Percentiles rank a stretch among this genome's conserved stretches.
Conservation (phyloP, 2,329 filamentous ascomycete genomes). For the Fusarium hostae region DNA sequence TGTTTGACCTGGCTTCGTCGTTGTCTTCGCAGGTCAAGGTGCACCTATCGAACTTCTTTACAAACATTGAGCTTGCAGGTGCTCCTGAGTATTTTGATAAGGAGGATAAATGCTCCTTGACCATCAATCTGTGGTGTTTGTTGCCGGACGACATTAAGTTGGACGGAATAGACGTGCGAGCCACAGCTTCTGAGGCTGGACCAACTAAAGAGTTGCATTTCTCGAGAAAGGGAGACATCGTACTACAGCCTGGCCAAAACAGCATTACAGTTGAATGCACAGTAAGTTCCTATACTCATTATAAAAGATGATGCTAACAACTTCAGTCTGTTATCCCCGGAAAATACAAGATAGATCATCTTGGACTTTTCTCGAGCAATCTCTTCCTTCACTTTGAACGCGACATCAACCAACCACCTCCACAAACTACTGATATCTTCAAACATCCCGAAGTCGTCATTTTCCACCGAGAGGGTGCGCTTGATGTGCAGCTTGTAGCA, state of each 20-base stretch:
- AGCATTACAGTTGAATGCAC: conserved; percentile 51
- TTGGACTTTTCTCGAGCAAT: conserved; percentile 73
- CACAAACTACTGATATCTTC: conserved; percentile 63
- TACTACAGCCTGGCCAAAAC: conserved; percentile 61
- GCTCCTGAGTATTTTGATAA: conserved; percentile 75
- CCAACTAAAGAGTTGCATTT: conserved; percentile 68
- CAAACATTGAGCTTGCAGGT: conserved; percentile 72
- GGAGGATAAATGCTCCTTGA: conserved; percentile 79
- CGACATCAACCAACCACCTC: conserved; percentile 59
- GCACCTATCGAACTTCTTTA: conserved; percentile 79
- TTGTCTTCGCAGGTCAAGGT: conserved; percentile 70
- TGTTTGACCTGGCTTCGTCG: conserved; percentile 58
- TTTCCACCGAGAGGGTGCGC: conserved; percentile 75
- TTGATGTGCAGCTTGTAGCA: conserved; percentile 74
- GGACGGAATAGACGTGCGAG: conserved; percentile 71
- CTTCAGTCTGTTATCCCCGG: conserved; percentile 73
- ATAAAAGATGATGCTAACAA: conserved; percentile 42
- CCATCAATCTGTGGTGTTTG: conserved; percentile 75
- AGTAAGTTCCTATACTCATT: conserved; percentile 41
- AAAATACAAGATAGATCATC: conserved; percentile 77
- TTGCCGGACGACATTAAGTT: conserved; percentile 76
- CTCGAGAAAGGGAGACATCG: conserved; percentile 41
- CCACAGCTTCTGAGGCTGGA: conserved; percentile 66
- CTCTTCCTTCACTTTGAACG: conserved; percentile 74
- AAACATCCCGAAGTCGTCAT: conserved; percentile 73